These are phyloP conservation scores for Clavispora asparagi DNA, from an alignment of 805 yeast species.

Conservation along the genomic window DNA sequence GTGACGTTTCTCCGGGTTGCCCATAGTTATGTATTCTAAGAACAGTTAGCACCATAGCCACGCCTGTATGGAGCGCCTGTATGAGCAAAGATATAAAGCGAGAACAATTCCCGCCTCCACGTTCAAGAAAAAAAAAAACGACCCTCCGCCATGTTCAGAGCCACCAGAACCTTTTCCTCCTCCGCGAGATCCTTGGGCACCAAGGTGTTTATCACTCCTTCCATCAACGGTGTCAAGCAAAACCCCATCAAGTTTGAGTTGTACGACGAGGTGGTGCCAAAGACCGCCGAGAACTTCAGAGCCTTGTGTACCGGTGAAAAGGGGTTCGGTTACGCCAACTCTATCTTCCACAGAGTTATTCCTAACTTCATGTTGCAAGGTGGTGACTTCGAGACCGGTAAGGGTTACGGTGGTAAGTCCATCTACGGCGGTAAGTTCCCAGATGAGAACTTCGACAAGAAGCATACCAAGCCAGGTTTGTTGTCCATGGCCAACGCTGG, in stretches of 20 bases:
- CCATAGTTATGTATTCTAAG: neutral
- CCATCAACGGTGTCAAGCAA: conserved; percentile 32
- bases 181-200: conserved; percentile 42
- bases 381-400: conserved; percentile 13
- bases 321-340: conserved; percentile 15
- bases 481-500: conserved; percentile 17
- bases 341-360: conserved; percentile 15
- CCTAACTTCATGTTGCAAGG: conserved; percentile 16
- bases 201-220: conserved; percentile 54
- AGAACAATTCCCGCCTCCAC: neutral
- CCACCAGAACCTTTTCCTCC: conserved; percentile 47
- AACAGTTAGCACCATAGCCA: neutral
- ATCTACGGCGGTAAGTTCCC: conserved; percentile 14
- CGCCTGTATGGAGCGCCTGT: neutral
- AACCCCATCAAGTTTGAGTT: conserved; percentile 17
- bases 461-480: conserved; percentile 14
- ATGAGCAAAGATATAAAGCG: neutral
- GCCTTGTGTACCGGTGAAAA: conserved; percentile 16
- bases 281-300: conserved; percentile 15
- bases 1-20: neutral
- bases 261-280: conserved; percentile 14
- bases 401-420: conserved; percentile 15
- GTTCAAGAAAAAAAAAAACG: neutral
- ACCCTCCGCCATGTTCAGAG: conserved; percentile 16
- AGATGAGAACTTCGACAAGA: conserved; percentile 13